phyloP scores from a whole-genome alignment of 2,329 filamentous ascomycete genomes.

The Calycina marina region DNA sequence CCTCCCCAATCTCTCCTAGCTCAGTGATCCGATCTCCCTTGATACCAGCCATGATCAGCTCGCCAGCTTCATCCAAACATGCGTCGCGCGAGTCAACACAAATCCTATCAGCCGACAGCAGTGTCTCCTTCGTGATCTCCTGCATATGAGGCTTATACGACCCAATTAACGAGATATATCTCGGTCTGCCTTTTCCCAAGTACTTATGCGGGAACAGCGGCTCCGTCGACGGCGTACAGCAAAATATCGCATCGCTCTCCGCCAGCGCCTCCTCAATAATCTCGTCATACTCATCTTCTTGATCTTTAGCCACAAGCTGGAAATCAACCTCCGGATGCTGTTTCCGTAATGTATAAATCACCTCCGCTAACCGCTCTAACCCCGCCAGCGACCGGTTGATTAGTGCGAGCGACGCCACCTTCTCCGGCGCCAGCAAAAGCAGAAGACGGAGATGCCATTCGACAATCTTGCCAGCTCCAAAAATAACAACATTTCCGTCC shows the following conservation, averaged over 20 bases:
- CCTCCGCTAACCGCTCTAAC: neutral
- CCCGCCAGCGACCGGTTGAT: neutral
- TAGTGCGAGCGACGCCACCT: neutral
- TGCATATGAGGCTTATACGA: neutral
- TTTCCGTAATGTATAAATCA: neutral
- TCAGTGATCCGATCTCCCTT: neutral
- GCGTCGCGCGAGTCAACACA: neutral
- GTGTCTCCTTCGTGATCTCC: neutral
- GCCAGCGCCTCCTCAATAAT: neutral
- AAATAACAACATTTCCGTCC: neutral
- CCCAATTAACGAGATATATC: neutral
- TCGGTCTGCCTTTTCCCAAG: neutral
- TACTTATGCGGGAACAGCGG: neutral
- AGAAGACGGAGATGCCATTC: neutral
- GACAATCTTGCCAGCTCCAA: neutral
- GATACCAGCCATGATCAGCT: neutral
- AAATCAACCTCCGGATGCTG: neutral
- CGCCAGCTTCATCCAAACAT: slow-evolving; percentile 1
- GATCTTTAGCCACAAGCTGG: neutral
- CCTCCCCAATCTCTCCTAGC: neutral
- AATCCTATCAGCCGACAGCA: neutral
- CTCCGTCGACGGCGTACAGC: neutral
- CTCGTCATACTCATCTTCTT: neutral
- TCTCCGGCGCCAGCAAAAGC: neutral
- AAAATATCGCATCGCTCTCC: neutral